Conservation (phyloP, 768 basidiomycete genomes). For the Tylopilus vinaceipallidus region DNA sequence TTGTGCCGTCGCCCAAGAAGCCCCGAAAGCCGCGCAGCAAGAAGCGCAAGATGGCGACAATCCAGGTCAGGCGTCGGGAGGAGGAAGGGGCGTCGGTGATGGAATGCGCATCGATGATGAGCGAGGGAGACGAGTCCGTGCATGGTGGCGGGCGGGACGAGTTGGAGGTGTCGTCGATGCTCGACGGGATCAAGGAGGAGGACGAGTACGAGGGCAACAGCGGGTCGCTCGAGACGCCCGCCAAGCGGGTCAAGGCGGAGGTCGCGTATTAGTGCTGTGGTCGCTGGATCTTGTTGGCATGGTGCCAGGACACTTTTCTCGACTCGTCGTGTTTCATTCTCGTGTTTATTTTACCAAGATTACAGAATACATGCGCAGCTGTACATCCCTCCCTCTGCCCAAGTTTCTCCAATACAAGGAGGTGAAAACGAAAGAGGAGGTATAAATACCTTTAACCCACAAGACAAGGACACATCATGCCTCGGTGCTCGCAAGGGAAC, state of each 20-base stretch:
- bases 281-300: too few species aligned
- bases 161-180: slow-evolving; percentile 12
- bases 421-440: slow-evolving; percentile 14
- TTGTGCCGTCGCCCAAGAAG: slow-evolving; percentile 55
- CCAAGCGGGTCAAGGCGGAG: slow-evolving; percentile 26
- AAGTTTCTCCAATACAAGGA: slow-evolving; percentile 13
- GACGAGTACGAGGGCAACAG: slow-evolving; percentile 31
- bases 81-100: slow-evolving; percentile 19
- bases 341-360: slow-evolving; percentile 20
- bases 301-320: too few species aligned
- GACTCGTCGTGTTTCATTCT: neutral
- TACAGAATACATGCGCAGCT: slow-evolving; percentile 25
- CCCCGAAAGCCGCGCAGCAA: slow-evolving; percentile 34
- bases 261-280: too few species aligned
- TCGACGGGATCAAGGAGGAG: slow-evolving; percentile 23
- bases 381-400: slow-evolving; percentile 15
- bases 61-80: slow-evolving; percentile 9
- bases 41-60: slow-evolving; percentile 30
- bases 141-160: slow-evolving; percentile 17
- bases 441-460: slow-evolving; percentile 26
- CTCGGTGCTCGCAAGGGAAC: slow-evolving; percentile 3
- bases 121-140: slow-evolving; percentile 44
- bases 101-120: neutral
- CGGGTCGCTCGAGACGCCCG: slow-evolving; percentile 21
- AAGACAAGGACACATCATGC: neutral